Base-by-base conservation (phyloP, 2,329 filamentous ascomycete genomes). In the Endocalyx cinctus region DNA sequence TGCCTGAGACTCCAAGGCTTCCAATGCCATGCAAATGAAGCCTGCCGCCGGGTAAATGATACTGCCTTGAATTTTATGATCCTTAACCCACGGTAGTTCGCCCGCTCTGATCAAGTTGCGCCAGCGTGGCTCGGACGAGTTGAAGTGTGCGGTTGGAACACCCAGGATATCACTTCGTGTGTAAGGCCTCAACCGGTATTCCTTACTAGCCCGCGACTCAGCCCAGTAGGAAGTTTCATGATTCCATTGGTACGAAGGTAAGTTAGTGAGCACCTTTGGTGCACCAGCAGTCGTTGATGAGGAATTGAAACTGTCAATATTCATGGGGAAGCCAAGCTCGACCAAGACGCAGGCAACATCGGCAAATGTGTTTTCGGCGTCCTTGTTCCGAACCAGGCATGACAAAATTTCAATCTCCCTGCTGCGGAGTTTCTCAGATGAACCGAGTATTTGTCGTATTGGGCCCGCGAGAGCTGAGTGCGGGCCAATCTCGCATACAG, bases 31-130 rank as follows among this genome's bases (percentile, higher is more conserved):
- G 8, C 8, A 8, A 8, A 23, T 8, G 20, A 23, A 23, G 20
- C 8, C 20, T 8, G n/a, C 20, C 8, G 20, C 20, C 8, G 20
- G 20, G 20, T 8, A n/a, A n/a, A 23, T 23, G 20, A 23, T 23
- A 8, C 8, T 8, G 20, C n/a, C n/a, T n/a, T 8, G 8, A 8
- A 23, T n/a, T 23, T 23, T 8, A 33, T 65, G 62, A 23, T 60
- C 57, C 2, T 37, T 37, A 6, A 65, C 31, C 62, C 60, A 64
- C 1, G 55, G 51, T 1, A 56, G 37, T 27, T 61, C 50, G 11
- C 48, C 49, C 4, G 55, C 36, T 1, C 35, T 37, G 4, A 64
- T 33, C 3, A 50, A 38, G 28, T 60, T 58, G 3, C 59, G 35
- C 60, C 60, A 64, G 6, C 37, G 34, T 0, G 54, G 52, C 30